Base-by-base conservation (phyloP, 352 stramenopile genomes). In the Phytopythium vexans region DNA sequence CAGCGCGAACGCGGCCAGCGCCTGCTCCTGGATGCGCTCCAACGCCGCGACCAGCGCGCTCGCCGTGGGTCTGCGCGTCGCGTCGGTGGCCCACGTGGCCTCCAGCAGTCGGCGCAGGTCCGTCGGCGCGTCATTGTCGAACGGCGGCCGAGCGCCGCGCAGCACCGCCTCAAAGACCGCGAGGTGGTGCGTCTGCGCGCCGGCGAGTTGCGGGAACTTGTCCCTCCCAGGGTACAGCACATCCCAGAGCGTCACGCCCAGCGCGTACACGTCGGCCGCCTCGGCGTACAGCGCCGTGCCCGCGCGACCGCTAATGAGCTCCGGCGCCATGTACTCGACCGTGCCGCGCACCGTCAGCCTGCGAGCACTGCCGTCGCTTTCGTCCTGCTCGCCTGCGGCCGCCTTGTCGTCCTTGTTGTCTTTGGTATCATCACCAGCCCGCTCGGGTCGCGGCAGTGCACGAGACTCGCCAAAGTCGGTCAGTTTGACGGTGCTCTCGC, bases 181-280 rank as follows among this genome's bases (percentile, higher is more conserved):
- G 35, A 89, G 68, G 49, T 87, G 75, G 44, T 64, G 55, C 15
- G 69, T 86, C 41, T 72, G 64, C 21, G 21, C 38, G 43, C 33
- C 33, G n/a, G 27, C 12, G 6, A 49, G 43, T 32, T 69, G 53
- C 8, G 79, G 69, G 42, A 87, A 93, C 62, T 91, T 91, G 45
- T 84, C 70, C 1, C 69, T 62, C 6, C 70, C 58, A 15, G 82
- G 82, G 39, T 88, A 67, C 10, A 81, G 27, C 21, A 93, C 86
- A 51, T 93, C 82, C 80, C 82, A 93, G 35, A 93, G 59, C 15
- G 82, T 93, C 49, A 94, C 88, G 11, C 74, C 75, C 3, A 93
- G 65, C 10, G 64, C 77, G 40, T 88, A 91, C 14, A 94, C 69
- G 48, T 92, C 83, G 0, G 81, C 81, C 0, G 77, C 77, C 41